Evolutionary conservation across 1,284 basidiomycete species (phyloP).

Genomic region (Moniliophthora roreri): DNA sequence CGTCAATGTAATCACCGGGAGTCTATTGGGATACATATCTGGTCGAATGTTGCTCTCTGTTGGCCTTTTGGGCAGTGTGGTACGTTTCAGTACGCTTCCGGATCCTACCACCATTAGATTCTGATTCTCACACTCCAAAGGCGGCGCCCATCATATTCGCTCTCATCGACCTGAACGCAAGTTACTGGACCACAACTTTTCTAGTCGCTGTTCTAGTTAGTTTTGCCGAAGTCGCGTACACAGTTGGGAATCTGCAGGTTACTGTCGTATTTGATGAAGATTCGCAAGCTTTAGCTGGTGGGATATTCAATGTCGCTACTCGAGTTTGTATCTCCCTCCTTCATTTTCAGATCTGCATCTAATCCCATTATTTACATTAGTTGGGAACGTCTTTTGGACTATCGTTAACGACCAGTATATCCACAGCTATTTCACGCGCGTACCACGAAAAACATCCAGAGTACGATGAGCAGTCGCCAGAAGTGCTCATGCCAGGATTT

Average conservation of each 20-base stretch:
- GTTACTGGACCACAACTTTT: slow-evolving; percentile 34
- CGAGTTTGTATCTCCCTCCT: slow-evolving; percentile 21
- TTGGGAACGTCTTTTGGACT: slow-evolving; percentile 35
- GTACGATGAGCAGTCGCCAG: slow-evolving; percentile 21
- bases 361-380: slow-evolving; percentile 16
- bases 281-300: slow-evolving; percentile 36
- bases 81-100: slow-evolving; percentile 19
- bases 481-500: slow-evolving; percentile 33
- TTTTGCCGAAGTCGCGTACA: slow-evolving; percentile 32
- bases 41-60: slow-evolving; percentile 27
- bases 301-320: slow-evolving; percentile 36
- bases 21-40: slow-evolving; percentile 25
- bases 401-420: slow-evolving; percentile 31
- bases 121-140: slow-evolving; percentile 16
- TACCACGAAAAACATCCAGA: slow-evolving; percentile 23
- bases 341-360: not conserved
- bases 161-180: slow-evolving; percentile 27
- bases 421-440: slow-evolving; percentile 26
- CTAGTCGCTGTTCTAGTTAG: slow-evolving; percentile 26
- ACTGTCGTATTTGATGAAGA: slow-evolving; percentile 29
- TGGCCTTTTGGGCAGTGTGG: slow-evolving; percentile 26
- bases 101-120: slow-evolving; percentile 1
- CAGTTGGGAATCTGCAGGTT: slow-evolving; percentile 33
- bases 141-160: slow-evolving; percentile 31
- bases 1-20: slow-evolving; percentile 28